Conservation (phyloP, 2,329 filamentous ascomycete species). For the Sclerotinia minor region DNA sequence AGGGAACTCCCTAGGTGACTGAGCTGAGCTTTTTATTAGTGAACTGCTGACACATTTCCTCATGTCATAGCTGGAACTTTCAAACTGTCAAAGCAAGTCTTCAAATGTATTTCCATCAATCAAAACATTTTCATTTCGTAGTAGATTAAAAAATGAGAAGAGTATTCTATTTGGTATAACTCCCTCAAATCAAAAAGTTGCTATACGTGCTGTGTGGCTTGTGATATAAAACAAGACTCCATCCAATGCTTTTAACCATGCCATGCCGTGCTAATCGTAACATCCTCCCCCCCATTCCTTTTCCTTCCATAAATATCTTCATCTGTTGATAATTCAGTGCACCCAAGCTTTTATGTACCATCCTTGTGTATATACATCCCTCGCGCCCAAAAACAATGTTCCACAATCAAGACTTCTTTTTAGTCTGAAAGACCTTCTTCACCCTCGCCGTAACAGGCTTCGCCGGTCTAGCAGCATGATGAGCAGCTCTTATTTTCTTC, state of each 20-base stretch:
- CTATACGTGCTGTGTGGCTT: neutral
- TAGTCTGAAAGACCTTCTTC: neutral
- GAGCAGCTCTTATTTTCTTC: constrained; percentile 37
- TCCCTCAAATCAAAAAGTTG: neutral
- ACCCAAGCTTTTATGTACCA: neutral
- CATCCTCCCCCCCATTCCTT: neutral
- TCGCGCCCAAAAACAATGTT: neutral
- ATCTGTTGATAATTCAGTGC: neutral
- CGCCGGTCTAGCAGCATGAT: constrained; percentile 28
- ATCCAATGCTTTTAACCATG: constrained; percentile 12
- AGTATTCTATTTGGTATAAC: constrained; percentile 11
- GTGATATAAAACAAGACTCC: constrained; percentile 19
- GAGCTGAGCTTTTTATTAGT: neutral
- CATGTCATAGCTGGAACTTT: too few relatives aligned
- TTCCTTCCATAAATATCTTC: neutral
- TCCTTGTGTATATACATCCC: neutral
- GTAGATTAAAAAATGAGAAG: constrained; percentile 5
- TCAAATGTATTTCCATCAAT: neutral
- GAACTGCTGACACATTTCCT: too few relatives aligned
- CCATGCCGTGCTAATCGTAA: neutral
- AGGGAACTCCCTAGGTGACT: neutral
- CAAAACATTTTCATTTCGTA: neutral
- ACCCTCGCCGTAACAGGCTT: constrained; percentile 19
- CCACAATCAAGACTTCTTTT: neutral
- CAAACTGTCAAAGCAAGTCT: too few relatives aligned